phyloP scores from a whole-genome alignment of 1,139 yeast genomes.

The Tardiomyces digboiensis region DNA sequence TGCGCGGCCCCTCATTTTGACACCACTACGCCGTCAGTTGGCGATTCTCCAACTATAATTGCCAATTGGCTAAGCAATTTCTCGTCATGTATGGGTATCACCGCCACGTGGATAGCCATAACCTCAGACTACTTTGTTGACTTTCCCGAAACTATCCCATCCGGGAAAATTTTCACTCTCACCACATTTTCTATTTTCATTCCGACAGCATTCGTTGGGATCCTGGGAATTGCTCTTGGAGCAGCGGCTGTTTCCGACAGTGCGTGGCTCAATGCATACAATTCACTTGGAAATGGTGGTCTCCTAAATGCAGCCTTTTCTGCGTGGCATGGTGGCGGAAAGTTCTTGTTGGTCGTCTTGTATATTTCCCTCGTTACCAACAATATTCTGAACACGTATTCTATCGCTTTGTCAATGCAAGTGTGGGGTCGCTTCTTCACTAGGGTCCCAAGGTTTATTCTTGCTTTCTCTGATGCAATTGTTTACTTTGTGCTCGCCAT shows the following conservation, averaged over 20 bases:
- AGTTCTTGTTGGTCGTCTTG: slow-evolving; percentile 57
- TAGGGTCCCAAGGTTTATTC: slow-evolving; percentile 68
- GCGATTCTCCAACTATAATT: slow-evolving; percentile 34
- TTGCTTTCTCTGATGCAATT: slow-evolving; percentile 58
- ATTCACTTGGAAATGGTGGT: slow-evolving; percentile 66
- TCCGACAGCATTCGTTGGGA: slow-evolving; percentile 75
- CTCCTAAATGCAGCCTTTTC: slow-evolving; percentile 55
- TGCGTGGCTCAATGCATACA: slow-evolving; percentile 52
- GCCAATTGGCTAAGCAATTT: slow-evolving; percentile 73
- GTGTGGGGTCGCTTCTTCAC: slow-evolving; percentile 54
- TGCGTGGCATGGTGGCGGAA: slow-evolving; percentile 75
- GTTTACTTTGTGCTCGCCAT: slow-evolving; percentile 44
- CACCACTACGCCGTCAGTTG: slow-evolving; percentile 32
- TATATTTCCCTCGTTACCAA: slow-evolving; percentile 72
- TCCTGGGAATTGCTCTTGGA: slow-evolving; percentile 63
- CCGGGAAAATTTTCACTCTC: slow-evolving; percentile 42
- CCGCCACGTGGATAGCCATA: slow-evolving; percentile 87
- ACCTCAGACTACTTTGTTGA: slow-evolving; percentile 80
- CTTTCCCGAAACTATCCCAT: slow-evolving; percentile 67
- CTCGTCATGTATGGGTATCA: slow-evolving; percentile 65
- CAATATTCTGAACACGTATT: slow-evolving; percentile 73
- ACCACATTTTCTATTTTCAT: slow-evolving; percentile 62
- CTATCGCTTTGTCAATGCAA: slow-evolving; percentile 76
- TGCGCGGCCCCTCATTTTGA: slow-evolving; percentile 48
- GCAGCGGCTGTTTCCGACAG: slow-evolving; percentile 53